Conservation (phyloP, 2,329 filamentous ascomycete species). For the Verticillium albo-atrum region DNA sequence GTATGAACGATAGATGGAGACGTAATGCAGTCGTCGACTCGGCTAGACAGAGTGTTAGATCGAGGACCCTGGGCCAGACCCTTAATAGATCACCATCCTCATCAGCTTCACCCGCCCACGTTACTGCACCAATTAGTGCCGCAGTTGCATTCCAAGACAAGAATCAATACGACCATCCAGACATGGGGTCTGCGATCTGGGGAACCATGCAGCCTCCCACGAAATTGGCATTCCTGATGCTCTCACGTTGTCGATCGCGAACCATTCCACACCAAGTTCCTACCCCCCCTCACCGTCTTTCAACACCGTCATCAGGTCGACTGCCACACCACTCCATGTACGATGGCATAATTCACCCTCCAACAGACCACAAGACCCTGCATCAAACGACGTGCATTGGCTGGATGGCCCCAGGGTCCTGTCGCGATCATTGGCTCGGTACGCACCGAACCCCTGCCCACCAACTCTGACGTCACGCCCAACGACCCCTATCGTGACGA, state of each 20-base stretch:
- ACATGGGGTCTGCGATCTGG: not conserved
- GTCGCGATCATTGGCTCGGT: not conserved
- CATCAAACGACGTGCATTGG: not conserved
- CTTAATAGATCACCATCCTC: not conserved
- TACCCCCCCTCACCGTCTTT: not conserved
- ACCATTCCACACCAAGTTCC: not conserved
- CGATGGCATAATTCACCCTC: not conserved
- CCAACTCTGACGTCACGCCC: not conserved
- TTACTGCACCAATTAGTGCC: not conserved
- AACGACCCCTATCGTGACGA: not conserved
- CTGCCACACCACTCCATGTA: not conserved
- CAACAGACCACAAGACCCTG: not conserved
- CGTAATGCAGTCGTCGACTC: not conserved
- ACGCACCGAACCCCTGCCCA: not conserved
- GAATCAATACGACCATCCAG: not conserved
- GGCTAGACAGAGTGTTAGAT: not conserved
- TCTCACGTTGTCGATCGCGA: not conserved
- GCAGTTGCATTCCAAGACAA: not conserved
- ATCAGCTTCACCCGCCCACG: not conserved
- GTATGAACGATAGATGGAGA: not conserved
- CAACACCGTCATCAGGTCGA: not conserved
- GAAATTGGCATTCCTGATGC: not conserved
- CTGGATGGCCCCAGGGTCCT: not conserved
- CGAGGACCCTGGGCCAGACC: not conserved
- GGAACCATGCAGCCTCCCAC: not conserved